Evolutionary conservation across 768 basidiomycete species (phyloP).

Genomic region (Dioszegia aurantiaca): DNA sequence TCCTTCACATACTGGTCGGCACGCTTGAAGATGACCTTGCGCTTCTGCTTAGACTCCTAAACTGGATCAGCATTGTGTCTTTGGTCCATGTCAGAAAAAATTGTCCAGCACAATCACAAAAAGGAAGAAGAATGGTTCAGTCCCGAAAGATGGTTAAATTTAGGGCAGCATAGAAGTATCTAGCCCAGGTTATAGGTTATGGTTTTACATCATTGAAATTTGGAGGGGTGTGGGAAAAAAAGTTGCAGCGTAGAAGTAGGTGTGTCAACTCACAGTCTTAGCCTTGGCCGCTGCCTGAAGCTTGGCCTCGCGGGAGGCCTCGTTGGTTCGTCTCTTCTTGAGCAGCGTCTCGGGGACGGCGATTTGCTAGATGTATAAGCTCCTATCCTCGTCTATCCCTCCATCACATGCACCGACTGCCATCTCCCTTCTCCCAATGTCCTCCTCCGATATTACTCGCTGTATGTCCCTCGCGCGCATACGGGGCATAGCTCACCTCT

Average conservation of each 20-base stretch:
- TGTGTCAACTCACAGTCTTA: constrained; percentile 73
- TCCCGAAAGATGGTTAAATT: constrained; percentile 95
- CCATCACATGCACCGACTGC: neutral
- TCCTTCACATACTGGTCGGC: constrained; percentile 98
- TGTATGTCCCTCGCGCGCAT: neutral
- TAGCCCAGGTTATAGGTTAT: constrained; percentile 64
- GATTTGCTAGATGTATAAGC: constrained; percentile 55
- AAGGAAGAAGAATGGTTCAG: constrained; percentile 60
- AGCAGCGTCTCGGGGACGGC: constrained; percentile 99
- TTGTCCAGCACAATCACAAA: no score
- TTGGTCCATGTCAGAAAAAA: constrained; percentile 30
- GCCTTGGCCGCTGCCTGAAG: constrained; percentile 76
- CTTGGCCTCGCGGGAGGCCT: constrained; percentile 92
- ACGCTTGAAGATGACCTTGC: constrained; percentile 98
- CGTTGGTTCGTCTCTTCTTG: constrained; percentile 98
- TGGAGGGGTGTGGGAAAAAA: constrained; percentile 5
- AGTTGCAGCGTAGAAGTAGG: constrained; percentile 2
- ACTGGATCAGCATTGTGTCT: constrained; percentile 17
- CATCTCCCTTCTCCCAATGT: constrained; percentile 5
- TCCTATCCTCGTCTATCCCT: neutral
- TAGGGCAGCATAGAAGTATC: constrained; percentile 68
- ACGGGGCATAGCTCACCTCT: constrained; percentile 37
- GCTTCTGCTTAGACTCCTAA: constrained; percentile 83
- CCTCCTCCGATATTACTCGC: neutral
- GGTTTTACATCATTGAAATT: constrained; percentile 74